Evolutionary conservation across 192 early-diverging fungal genomes (phyloP), one percentile per base, ranked within the genome.

Genomic region (Rhizophlyctis rosea): DNA sequence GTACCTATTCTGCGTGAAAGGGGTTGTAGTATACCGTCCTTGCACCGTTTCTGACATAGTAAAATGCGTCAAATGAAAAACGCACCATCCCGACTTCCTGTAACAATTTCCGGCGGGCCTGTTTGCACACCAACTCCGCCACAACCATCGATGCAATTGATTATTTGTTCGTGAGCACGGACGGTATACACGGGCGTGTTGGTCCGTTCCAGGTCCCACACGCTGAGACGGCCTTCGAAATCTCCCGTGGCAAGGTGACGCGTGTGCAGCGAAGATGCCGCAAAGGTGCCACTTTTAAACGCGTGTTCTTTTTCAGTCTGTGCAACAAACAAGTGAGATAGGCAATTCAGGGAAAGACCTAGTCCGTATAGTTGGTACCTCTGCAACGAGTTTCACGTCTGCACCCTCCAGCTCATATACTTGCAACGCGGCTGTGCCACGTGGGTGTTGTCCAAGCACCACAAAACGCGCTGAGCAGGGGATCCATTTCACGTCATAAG

Each of bases 241-340:
- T 88, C 81, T 2, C 88, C 88, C 1, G 86, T 90, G 13, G 85
- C 88, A 29, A 89, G 59, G 33, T 88, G 76, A 29, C 83, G 71
- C n/a, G 53, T 34, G 32, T 70, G 61, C 13, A 78, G 54, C 0
- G 80, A 67, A 7, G 83, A 71, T 3, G 79, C 81, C 11, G 73
- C 79, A 52, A 89, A 86, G 0, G 85, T 75, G 55, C 81, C 67
- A 71, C 83, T 75, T 76, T 75, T 76, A 79, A 81, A 63, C 24
- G 79, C 68, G 50, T 70, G 47, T 56, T 71, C 59, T 68, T 83
- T 68, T 61, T 86, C 80, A 44, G 76, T 63, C 69, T 82, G 52
- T 16, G 5, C 27, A 32, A 35, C 7, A 48, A 23, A 48, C 1
- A 1, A 48, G 1, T 21, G 24, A 72, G 30, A 24, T 0, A 25